A percentile compares a stretch with the other conserved stretches of the same genome.
Conservation (phyloP, 169 alveolate genomes). For the Plasmodium cynomolgi region DNA sequence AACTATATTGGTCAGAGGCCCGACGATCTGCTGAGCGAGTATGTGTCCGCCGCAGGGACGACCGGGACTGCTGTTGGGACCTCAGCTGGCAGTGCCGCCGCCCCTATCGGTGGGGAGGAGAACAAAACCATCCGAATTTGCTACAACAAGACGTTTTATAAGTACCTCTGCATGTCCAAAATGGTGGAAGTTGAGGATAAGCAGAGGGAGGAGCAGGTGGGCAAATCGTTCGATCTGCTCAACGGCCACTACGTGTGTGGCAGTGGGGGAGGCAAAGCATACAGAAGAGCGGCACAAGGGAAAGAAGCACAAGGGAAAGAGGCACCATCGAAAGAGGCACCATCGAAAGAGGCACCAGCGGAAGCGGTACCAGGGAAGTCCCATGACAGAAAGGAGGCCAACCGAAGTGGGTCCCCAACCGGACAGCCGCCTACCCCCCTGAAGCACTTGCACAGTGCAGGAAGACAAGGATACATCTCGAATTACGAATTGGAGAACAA, state of each 20-base stretch:
- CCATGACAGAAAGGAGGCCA: background rate
- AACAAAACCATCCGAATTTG: background rate
- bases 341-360: background rate
- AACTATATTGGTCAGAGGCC: background rate
- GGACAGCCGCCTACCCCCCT: background rate
- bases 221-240: background rate
- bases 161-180: constrained; percentile 10
- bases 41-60: background rate
- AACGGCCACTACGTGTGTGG: background rate
- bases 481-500: constrained; percentile 29
- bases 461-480: constrained; percentile 4
- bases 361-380: background rate
- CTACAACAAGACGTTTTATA: constrained; percentile 17
- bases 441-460: background rate
- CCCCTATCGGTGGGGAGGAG: background rate
- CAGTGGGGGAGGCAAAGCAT: background rate
- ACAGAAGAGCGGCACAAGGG: background rate
- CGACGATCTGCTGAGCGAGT: background rate
- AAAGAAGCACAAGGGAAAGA: background rate
- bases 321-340: too few species aligned
- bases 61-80: background rate
- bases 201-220: background rate
- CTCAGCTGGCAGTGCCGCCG: background rate
- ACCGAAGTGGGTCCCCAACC: background rate
- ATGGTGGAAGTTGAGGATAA: background rate